phyloP scores from a whole-genome alignment of 768 basidiomycete species.

The Lactarius hatsudake region DNA sequence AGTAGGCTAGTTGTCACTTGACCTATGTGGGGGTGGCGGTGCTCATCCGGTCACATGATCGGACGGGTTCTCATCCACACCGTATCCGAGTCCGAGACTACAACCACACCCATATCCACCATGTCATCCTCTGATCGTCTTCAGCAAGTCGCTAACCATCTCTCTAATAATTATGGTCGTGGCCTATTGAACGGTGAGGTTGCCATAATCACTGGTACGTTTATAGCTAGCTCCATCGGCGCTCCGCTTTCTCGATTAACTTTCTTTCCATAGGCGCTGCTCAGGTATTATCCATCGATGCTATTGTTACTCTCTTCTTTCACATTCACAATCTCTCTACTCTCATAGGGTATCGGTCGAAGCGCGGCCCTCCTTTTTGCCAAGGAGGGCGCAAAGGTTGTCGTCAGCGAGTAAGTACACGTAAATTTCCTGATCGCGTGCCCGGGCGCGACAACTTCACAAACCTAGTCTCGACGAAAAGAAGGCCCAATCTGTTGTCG shows the following conservation, averaged over 20 bases:
- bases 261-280: conserved; percentile 55
- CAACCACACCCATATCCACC: background rate
- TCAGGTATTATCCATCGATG: conserved; percentile 47
- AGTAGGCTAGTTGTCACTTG: no score
- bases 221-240: conserved; percentile 5
- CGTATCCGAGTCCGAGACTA: background rate
- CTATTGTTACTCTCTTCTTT: background rate
- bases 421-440: conserved; percentile 8
- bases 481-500: conserved; percentile 61
- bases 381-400: conserved; percentile 82
- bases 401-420: conserved; percentile 68
- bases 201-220: conserved; percentile 80
- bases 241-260: conserved; percentile 14
- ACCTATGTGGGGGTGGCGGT: conserved; percentile 16
- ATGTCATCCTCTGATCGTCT: conserved; percentile 42
- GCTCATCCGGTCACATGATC: background rate
- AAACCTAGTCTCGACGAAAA: conserved; percentile 62
- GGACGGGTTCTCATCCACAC: background rate
- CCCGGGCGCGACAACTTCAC: conserved; percentile 8
- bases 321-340: conserved; percentile 21
- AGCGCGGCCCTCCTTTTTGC: conserved; percentile 75
- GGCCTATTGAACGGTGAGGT: conserved; percentile 76
- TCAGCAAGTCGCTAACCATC: conserved; percentile 67
- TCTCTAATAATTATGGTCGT: conserved; percentile 47
- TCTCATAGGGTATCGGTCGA: conserved; percentile 71